These are phyloP conservation scores for Alternaria postmessia DNA, from an alignment of 2,329 filamentous ascomycete species.

Conservation along the genomic window DNA sequence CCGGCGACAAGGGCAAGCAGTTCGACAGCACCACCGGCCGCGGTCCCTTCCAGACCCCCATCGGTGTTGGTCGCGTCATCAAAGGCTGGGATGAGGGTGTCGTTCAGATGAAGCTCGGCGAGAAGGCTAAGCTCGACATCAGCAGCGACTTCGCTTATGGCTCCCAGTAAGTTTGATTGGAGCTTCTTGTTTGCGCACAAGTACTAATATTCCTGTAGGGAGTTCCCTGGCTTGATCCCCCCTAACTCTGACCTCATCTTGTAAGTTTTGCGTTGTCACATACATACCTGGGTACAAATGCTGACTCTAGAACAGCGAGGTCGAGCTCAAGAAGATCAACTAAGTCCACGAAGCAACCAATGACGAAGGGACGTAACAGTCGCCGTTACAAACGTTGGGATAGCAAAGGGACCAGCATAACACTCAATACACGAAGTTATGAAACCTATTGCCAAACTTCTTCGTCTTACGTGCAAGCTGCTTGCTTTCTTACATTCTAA, in stretches of 20 bases:
- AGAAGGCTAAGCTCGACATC: slow-evolving; percentile 87
- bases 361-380: neutral
- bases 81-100: slow-evolving; percentile 72
- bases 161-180: slow-evolving; percentile 21
- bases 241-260: slow-evolving; percentile 78
- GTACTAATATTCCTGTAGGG: slow-evolving; percentile 58
- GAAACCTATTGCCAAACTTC: neutral
- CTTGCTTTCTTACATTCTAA: neutral
- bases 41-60: slow-evolving; percentile 75
- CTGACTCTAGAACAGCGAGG: slow-evolving; percentile 32
- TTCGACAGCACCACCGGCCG: slow-evolving; percentile 87
- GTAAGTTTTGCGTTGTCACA: slow-evolving; percentile 62
- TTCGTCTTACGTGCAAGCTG: neutral
- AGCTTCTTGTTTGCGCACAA: neutral
- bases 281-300: neutral
- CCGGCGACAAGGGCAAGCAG: slow-evolving; percentile 42
- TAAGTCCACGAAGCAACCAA: slow-evolving; percentile 14
- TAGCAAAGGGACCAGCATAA: neutral
- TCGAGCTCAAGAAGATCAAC: slow-evolving; percentile 48
- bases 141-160: slow-evolving; percentile 64
- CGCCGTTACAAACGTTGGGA: neutral
- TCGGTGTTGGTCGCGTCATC: slow-evolving; percentile 86
- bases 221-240: slow-evolving; percentile 80
- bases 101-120: slow-evolving; percentile 83
- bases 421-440: neutral